These are phyloP conservation scores for Purpureocillium lavendulum DNA, from an alignment of 2,329 filamentous ascomycete species.

Conservation along the genomic window DNA sequence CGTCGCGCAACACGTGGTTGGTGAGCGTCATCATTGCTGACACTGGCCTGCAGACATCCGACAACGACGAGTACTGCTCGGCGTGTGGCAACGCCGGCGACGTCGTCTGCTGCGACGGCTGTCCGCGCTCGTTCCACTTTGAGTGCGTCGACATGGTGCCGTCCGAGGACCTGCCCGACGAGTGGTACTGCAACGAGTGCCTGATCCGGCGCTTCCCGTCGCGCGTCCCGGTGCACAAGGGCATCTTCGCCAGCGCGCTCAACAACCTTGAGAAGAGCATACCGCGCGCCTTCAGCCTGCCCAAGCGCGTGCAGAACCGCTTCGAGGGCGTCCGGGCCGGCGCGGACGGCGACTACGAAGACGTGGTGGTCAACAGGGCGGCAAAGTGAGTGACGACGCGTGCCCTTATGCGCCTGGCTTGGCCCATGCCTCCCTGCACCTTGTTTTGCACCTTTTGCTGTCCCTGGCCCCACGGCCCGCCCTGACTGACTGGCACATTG, in stretches of 20 bases:
- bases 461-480: too few relatives aligned
- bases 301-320: slow-evolving; percentile 59
- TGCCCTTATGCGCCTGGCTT: not conserved
- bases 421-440: too few relatives aligned
- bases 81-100: slow-evolving; percentile 78
- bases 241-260: slow-evolving; percentile 55
- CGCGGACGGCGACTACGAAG: slow-evolving; percentile 72
- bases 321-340: slow-evolving; percentile 76
- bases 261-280: slow-evolving; percentile 59
- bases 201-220: slow-evolving; percentile 40
- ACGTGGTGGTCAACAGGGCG: slow-evolving; percentile 50
- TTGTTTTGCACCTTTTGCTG: too few relatives aligned
- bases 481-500: too few relatives aligned
- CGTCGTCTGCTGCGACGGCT: slow-evolving; percentile 90
- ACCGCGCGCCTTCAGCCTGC: slow-evolving; percentile 64
- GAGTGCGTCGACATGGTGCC: slow-evolving; percentile 78
- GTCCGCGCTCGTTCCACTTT: slow-evolving; percentile 83
- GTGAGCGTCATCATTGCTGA: slow-evolving; percentile 17
- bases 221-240: slow-evolving; percentile 37
- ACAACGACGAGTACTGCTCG: slow-evolving; percentile 87
- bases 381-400: slow-evolving; percentile 46
- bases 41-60: slow-evolving; percentile 26
- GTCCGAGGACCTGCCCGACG: slow-evolving; percentile 56
- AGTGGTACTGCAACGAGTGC: slow-evolving; percentile 81
- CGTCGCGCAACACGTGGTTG: too few relatives aligned